A percentile compares a stretch with the other conserved stretches of the same genome.
Evolutionary conservation across 176 grass and related monocot genomes (phyloP).

Genomic region (Oryza punctata): DNA sequence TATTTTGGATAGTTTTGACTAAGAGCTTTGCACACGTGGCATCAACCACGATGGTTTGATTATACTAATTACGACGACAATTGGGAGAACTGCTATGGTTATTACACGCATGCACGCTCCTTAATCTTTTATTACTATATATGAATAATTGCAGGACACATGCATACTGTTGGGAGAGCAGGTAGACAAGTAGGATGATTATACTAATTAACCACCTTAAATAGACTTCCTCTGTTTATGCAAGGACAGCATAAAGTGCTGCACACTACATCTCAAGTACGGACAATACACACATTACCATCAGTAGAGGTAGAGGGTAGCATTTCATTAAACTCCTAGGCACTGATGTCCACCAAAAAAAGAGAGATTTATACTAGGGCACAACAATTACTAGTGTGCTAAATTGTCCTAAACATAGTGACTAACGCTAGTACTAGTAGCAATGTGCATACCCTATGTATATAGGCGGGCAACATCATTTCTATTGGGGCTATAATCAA

Average conservation of each 20-base stretch:
- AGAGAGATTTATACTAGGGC: background rate
- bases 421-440: background rate
- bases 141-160: background rate
- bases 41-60: too few relatives aligned
- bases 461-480: background rate
- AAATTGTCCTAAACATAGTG: background rate
- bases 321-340: conserved; percentile 10
- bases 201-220: background rate
- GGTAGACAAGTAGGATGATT: background rate
- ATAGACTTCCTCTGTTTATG: background rate
- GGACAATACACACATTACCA: background rate
- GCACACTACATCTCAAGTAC: background rate
- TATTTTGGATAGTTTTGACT: too few relatives aligned
- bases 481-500: conserved; percentile 24
- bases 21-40: too few relatives aligned
- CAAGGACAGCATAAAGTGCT: background rate
- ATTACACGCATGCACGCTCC: background rate
- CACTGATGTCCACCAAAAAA: background rate
- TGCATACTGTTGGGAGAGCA: background rate
- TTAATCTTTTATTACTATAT: background rate
- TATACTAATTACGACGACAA: too few relatives aligned
- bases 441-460: background rate
- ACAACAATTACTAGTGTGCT: background rate
- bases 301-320: background rate
- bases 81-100: too few relatives aligned